phyloP scores from a whole-genome alignment of 257 asterid genomes.

The Lavandula angustifolia region DNA sequence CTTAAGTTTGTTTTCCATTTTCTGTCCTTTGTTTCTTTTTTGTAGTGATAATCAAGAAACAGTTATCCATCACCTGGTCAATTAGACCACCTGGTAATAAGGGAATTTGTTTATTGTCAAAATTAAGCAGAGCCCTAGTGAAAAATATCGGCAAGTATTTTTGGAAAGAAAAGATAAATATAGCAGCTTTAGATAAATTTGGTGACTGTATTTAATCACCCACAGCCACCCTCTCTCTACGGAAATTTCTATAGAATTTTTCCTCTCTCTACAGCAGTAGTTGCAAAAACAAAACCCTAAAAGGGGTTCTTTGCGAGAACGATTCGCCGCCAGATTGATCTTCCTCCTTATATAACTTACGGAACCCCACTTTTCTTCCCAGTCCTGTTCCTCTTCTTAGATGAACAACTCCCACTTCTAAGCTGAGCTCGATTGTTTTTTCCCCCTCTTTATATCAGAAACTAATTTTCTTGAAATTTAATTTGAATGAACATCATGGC shows the following conservation, averaged over 20 bases:
- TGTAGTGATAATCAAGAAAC: neutral
- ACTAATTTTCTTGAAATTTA: conserved; percentile 28
- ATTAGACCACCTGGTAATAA: conserved; percentile 29
- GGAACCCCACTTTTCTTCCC: conserved; percentile 30
- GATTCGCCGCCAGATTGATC: conserved; percentile 86
- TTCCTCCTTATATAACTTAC: conserved; percentile 33
- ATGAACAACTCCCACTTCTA: conserved; percentile 34
- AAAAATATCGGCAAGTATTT: conserved; percentile 5
- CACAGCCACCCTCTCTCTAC: conserved; percentile 10
- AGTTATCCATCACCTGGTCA: conserved; percentile 36
- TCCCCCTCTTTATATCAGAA: neutral
- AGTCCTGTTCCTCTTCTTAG: conserved; percentile 16
- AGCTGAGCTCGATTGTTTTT: conserved; percentile 26
- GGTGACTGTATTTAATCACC: conserved; percentile 44
- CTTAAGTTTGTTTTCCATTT: neutral
- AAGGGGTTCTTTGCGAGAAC: conserved; percentile 65
- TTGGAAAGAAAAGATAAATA: conserved; percentile 28
- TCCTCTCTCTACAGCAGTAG: conserved; percentile 32
- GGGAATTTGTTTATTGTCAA: conserved; percentile 37
- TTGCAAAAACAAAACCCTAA: conserved; percentile 69
- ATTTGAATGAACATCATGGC: conserved; percentile 36
- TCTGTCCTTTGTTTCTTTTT: neutral
- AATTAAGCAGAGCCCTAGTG: neutral
- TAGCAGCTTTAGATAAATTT: conserved; percentile 34
- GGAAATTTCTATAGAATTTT: too few relatives aligned